Evolutionary conservation across 2,329 filamentous ascomycete species (phyloP).

Genomic region (Phyllosticta citribraziliensis): DNA sequence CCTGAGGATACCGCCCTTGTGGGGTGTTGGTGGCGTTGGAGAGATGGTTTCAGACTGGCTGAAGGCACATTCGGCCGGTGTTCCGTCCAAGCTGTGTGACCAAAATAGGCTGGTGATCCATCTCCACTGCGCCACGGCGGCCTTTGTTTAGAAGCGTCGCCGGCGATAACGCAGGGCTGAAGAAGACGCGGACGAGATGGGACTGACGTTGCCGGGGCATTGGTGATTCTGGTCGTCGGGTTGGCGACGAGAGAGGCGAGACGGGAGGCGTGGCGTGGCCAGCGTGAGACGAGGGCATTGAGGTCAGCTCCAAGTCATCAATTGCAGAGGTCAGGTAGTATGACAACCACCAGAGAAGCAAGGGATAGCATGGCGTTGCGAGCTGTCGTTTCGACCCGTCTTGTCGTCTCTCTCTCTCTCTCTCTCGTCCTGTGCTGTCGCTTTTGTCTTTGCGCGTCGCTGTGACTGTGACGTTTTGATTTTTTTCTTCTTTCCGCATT

Average conservation of each 20-base stretch:
- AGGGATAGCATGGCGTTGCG: background rate
- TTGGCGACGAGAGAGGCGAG: background rate
- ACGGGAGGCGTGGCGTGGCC: background rate
- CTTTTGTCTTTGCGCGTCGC: too few relatives aligned
- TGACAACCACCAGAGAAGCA: background rate
- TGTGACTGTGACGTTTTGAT: too few relatives aligned
- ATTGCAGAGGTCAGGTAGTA: too few relatives aligned
- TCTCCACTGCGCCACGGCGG: conserved; percentile 9
- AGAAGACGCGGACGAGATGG: background rate
- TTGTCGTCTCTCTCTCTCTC: too few relatives aligned
- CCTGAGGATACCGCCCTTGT: conserved; percentile 10
- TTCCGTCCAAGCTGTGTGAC: conserved; percentile 8
- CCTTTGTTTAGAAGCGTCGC: conserved; percentile 5
- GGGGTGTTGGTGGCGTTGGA: conserved; percentile 11
- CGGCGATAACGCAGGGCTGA: background rate
- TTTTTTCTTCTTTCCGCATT: background rate
- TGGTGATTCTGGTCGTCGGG: background rate
- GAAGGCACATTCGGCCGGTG: conserved; percentile 1
- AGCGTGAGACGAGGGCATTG: background rate
- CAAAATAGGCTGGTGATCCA: conserved; percentile 11
- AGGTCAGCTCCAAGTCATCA: background rate
- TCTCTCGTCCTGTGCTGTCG: too few relatives aligned
- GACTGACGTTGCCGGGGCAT: background rate
- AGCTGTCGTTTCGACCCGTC: background rate
- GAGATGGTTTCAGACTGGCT: conserved; percentile 9